Evolutionary conservation across 441 rosid species (phyloP).

Genomic region (Euphorbia celastroides): DNA sequence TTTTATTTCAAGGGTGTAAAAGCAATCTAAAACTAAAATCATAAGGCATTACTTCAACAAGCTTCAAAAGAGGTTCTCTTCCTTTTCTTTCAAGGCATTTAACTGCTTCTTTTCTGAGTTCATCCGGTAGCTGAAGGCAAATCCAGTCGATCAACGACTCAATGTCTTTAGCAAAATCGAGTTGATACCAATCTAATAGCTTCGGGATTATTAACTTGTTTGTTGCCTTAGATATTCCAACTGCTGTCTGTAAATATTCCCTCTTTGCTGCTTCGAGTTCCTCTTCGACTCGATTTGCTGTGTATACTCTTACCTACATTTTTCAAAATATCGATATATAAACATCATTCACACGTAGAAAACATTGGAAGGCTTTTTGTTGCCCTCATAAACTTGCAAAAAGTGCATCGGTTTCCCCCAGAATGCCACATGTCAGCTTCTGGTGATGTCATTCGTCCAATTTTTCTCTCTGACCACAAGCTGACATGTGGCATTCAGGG

Average conservation of each 20-base stretch:
- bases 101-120: constrained; percentile 51
- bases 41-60: constrained; percentile 68
- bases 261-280: constrained; percentile 68
- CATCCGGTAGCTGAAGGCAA: constrained; percentile 63
- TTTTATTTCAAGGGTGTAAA: constrained; percentile 37
- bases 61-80: constrained; percentile 40
- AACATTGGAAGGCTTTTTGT: too few species aligned
- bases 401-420: too few species aligned
- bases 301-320: constrained; percentile 65
- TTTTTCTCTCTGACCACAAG: too few species aligned
- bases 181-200: constrained; percentile 72
- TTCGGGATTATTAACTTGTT: constrained; percentile 63
- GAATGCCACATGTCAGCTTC: too few species aligned
- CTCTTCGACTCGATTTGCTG: constrained; percentile 58
- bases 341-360: too few species aligned
- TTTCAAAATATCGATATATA: not conserved
- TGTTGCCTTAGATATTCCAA: constrained; percentile 50
- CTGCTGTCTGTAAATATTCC: constrained; percentile 75
- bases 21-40: constrained; percentile 78
- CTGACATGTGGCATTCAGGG: too few species aligned
- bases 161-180: constrained; percentile 77
- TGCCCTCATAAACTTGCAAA: too few species aligned
- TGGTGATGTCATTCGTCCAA: too few species aligned
- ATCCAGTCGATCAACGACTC: constrained; percentile 79
- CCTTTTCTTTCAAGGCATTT: constrained; percentile 43